These are phyloP conservation scores for Macrophomina pseudophaseolina DNA, from an alignment of 2,329 filamentous ascomycete genomes.

Conservation along the genomic window DNA sequence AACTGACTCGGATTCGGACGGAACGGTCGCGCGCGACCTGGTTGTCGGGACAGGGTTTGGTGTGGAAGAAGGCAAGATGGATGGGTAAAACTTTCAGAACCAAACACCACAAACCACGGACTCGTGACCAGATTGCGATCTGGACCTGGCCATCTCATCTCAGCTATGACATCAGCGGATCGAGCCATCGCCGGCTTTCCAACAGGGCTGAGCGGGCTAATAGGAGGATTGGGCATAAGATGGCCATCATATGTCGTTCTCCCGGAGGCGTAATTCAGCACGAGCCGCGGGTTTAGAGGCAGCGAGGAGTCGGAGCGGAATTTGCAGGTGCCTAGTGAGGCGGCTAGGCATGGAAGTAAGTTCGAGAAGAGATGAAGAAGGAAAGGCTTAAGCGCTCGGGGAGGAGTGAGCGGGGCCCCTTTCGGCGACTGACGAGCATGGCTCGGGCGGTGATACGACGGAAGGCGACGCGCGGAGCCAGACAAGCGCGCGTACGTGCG, in stretches of 20 bases:
- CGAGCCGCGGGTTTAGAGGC: background rate
- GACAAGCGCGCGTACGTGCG: conserved; percentile 1
- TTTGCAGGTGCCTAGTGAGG: background rate
- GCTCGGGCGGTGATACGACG: background rate
- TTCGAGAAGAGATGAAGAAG: conserved; percentile 15
- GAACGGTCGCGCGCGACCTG: background rate
- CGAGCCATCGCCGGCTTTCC: background rate
- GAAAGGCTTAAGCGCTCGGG: conserved; percentile 12
- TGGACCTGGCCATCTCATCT: background rate
- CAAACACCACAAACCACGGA: background rate
- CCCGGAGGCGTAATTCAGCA: conserved; percentile 4
- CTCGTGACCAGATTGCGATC: background rate
- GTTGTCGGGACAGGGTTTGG: conserved; percentile 1
- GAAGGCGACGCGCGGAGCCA: background rate
- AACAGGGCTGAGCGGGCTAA: background rate
- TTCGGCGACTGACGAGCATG: conserved; percentile 7
- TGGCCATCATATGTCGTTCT: background rate
- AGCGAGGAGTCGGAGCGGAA: background rate
- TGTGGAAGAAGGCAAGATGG: background rate
- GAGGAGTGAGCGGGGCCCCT: background rate
- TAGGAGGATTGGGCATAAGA: conserved; percentile 5
- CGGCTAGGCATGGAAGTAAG: conserved; percentile 3
- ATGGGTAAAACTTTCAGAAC: background rate
- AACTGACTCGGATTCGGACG: background rate
- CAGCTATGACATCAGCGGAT: conserved; percentile 7